These are phyloP conservation scores for Trichoderma guizhouense DNA, from an alignment of 2,329 filamentous ascomycete species.

Conservation along the genomic window DNA sequence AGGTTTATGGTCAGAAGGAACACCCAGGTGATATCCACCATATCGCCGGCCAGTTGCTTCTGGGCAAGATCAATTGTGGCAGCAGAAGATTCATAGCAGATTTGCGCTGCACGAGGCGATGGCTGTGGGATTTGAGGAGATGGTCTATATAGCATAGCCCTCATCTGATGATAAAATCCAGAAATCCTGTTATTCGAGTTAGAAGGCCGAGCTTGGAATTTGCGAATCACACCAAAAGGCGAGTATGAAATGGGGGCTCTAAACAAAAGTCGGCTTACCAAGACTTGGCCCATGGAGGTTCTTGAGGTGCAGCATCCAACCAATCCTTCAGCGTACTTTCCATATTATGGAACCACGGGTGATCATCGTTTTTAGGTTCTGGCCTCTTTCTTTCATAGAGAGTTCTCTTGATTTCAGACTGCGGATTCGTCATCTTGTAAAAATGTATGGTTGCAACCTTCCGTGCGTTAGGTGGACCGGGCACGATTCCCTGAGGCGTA, in stretches of 20 bases:
- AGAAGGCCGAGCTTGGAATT: not conserved
- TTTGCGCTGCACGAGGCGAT: constrained; percentile 70
- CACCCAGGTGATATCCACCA: constrained; percentile 88
- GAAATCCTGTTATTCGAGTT: constrained; percentile 48
- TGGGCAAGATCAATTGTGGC: constrained; percentile 79
- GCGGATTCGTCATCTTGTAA: constrained; percentile 83
- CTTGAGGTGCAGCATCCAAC: constrained; percentile 71
- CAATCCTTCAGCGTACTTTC: constrained; percentile 74
- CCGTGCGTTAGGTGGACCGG: constrained; percentile 70
- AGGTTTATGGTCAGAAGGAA: constrained; percentile 88
- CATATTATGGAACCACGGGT: constrained; percentile 86
- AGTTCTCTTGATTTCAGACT: constrained; percentile 81
- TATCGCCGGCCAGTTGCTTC: constrained; percentile 71
- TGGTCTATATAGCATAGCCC: constrained; percentile 82
- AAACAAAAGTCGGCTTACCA: constrained; percentile 56
- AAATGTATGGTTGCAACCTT: constrained; percentile 92
- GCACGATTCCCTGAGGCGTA: constrained; percentile 68
- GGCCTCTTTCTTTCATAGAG: constrained; percentile 81
- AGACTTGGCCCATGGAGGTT: constrained; percentile 67
- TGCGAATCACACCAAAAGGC: not conserved
- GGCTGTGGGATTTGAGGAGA: constrained; percentile 90
- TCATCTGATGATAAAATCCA: constrained; percentile 77
- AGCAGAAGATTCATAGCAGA: constrained; percentile 78
- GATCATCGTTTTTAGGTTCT: constrained; percentile 71
- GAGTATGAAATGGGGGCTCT: not conserved